phyloP scores from a whole-genome alignment of 2,329 filamentous ascomycete genomes.

The Trichophyton equinum region DNA sequence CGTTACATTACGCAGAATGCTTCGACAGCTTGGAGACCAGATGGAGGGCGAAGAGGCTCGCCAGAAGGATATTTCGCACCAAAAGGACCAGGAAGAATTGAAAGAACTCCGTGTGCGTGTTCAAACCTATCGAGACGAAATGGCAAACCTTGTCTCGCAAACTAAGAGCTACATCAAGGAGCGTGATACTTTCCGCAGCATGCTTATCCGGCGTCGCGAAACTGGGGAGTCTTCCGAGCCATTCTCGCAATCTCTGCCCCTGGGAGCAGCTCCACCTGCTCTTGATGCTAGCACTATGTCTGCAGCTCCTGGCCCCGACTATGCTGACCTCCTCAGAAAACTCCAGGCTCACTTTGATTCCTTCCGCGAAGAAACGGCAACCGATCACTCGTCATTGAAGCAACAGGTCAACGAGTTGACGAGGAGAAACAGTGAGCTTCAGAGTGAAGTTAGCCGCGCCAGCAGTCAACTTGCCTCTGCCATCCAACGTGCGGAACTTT shows the following conservation, averaged over 20 bases:
- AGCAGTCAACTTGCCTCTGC: constrained; percentile 72
- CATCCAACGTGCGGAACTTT: constrained; percentile 73
- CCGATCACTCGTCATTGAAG: constrained; percentile 69
- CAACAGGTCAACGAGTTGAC: constrained; percentile 73
- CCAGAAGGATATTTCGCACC: constrained; percentile 42
- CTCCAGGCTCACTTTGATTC: constrained; percentile 81
- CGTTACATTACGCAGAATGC: constrained; percentile 65
- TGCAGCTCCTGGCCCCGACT: constrained; percentile 52
- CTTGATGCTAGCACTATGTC: constrained; percentile 32
- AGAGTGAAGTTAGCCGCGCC: constrained; percentile 67
- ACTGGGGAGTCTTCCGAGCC: constrained; percentile 49
- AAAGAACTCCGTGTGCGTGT: constrained; percentile 60
- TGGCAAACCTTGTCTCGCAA: constrained; percentile 66
- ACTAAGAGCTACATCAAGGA: constrained; percentile 91
- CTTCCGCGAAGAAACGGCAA: constrained; percentile 72
- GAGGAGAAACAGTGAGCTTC: constrained; percentile 66
- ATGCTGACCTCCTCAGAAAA: constrained; percentile 69
- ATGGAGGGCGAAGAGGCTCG: constrained; percentile 85
- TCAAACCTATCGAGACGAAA: constrained; percentile 69
- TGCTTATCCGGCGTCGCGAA: constrained; percentile 66
- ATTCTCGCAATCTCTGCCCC: constrained; percentile 59
- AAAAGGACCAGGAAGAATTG: constrained; percentile 55
- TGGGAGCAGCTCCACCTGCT: constrained; percentile 37
- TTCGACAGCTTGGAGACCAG: constrained; percentile 70
- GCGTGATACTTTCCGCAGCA: constrained; percentile 92